Base-by-base conservation (phyloP, 2,329 filamentous ascomycete genomes). In the Madurella mycetomatis region DNA sequence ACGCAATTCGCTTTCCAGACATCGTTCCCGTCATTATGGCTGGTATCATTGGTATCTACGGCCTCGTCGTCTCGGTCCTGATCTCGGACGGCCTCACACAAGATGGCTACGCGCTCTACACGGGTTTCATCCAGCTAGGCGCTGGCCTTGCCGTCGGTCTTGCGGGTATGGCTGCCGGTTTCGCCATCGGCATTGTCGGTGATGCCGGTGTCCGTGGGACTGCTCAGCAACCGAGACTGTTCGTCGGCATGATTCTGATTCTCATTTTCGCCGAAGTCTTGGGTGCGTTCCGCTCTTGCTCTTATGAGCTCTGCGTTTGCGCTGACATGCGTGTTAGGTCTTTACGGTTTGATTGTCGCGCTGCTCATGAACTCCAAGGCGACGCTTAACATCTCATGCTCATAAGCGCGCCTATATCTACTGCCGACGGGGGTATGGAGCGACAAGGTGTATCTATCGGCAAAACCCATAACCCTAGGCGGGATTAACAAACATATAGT, bases 11-110 rank as follows among this genome's bases (percentile, higher is more conserved):
- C 8, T 47, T 9, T 64, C 37, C n/a, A 97, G 92, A 96, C 83
- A 96, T 97, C 75, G 92, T 97, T 63, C 94, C 94, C 73, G 94
- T 97, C 76, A 96, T 99, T 86, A 99, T 99, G 94, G 94, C 94
- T 82, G 94, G 94, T 97, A 99, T 99, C 77, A 97, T 99, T 77
- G 94, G 90, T 88, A 97, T 99, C 75, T 99, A 94, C 79, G 89
- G 89, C 68, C 83, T 94, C 63, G 89, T 94, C 76, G 88, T 92
- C 58, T 92, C 89, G 16, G 89, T 94, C 72, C 77, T 94, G 68
- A 90, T 94, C 70, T 91, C 89, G 69, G 88, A 90, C 72, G 85
- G 84, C 66, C 78, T 94, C 62, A 80, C 79, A 66, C 88, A 92
- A 75, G 71, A 83, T 62, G 75, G 87, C 59, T 80, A 71, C 55